Evolutionary conservation across 495 filamentous ascomycete genomes (phyloP).

Genomic region (Aspergillus incahuasiensis): DNA sequence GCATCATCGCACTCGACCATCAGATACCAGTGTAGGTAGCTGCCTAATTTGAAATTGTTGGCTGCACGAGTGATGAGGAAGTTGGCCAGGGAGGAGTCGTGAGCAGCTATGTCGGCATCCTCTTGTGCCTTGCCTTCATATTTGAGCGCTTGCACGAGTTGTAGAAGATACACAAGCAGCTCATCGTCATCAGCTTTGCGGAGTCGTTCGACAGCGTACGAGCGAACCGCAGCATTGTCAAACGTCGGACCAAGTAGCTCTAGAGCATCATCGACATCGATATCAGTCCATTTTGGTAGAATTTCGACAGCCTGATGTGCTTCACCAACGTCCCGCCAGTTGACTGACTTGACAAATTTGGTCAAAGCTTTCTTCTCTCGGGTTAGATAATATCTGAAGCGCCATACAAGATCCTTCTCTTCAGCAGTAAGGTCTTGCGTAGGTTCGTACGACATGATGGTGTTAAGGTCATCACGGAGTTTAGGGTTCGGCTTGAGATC

Average conservation of each 20-base stretch:
- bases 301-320: slow-evolving; percentile 83
- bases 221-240: slow-evolving; percentile 78
- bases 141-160: slow-evolving; percentile 94
- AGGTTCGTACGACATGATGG: slow-evolving; percentile 87
- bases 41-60: slow-evolving; percentile 82
- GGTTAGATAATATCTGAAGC: slow-evolving; percentile 89
- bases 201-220: slow-evolving; percentile 89
- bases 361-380: slow-evolving; percentile 91
- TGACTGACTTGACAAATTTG: slow-evolving; percentile 96
- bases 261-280: slow-evolving; percentile 94
- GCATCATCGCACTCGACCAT: slow-evolving; percentile 95
- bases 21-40: slow-evolving; percentile 96
- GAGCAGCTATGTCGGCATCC: slow-evolving; percentile 57
- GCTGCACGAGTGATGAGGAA: slow-evolving; percentile 86
- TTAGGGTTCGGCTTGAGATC: slow-evolving; percentile 97
- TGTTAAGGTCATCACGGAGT: slow-evolving; percentile 86
- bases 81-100: slow-evolving; percentile 81
- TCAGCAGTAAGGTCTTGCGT: slow-evolving; percentile 81
- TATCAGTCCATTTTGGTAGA: slow-evolving; percentile 90
- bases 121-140: slow-evolving; percentile 72
- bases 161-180: slow-evolving; percentile 84
- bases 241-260: slow-evolving; percentile 91
- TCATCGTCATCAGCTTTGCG: slow-evolving; percentile 93
- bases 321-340: slow-evolving; percentile 86
- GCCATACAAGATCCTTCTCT: slow-evolving; percentile 95